Evolutionary conservation across 2,329 filamentous ascomycete genomes (phyloP).

Genomic region (Ophiocordyceps robertsii): DNA sequence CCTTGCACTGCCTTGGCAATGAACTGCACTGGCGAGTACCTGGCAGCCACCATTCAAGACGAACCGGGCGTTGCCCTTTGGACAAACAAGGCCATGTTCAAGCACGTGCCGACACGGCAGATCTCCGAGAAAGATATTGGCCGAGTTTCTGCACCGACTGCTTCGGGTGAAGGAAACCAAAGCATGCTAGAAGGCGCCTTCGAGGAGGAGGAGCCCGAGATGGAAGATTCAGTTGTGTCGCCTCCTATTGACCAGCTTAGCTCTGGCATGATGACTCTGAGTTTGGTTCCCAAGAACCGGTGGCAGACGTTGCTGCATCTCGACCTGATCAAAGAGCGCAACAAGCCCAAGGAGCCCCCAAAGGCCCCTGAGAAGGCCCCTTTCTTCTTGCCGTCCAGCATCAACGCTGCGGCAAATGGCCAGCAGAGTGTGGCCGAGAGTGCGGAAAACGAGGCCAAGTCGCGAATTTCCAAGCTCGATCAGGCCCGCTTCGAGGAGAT

Average conservation of each 20-base stretch:
- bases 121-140: conserved; percentile 66
- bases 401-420: conserved; percentile 26
- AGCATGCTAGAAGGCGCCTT: conserved; percentile 67
- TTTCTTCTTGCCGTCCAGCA: conserved; percentile 74
- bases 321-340: conserved; percentile 82
- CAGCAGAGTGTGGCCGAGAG: conserved; percentile 16
- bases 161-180: conserved; percentile 69
- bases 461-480: conserved; percentile 58
- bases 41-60: conserved; percentile 77
- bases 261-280: conserved; percentile 73
- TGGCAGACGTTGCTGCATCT: conserved; percentile 94
- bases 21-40: conserved; percentile 79
- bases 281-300: conserved; percentile 73
- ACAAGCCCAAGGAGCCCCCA: conserved; percentile 84
- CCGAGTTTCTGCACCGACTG: conserved; percentile 53
- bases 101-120: conserved; percentile 72
- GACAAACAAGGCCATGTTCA: conserved; percentile 89
- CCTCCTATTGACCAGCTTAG: conserved; percentile 64
- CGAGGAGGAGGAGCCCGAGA: conserved; percentile 38
- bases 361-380: conserved; percentile 90
- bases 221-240: conserved; percentile 39
- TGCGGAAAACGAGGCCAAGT: conserved; percentile 33
- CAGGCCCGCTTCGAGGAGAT: conserved; percentile 40
- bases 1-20: conserved; percentile 78
- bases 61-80: conserved; percentile 85